Percentiles rank a stretch among this genome's conserved stretches.
Conservation (phyloP, 768 basidiomycete genomes). For the Leccinellum albellum region DNA sequence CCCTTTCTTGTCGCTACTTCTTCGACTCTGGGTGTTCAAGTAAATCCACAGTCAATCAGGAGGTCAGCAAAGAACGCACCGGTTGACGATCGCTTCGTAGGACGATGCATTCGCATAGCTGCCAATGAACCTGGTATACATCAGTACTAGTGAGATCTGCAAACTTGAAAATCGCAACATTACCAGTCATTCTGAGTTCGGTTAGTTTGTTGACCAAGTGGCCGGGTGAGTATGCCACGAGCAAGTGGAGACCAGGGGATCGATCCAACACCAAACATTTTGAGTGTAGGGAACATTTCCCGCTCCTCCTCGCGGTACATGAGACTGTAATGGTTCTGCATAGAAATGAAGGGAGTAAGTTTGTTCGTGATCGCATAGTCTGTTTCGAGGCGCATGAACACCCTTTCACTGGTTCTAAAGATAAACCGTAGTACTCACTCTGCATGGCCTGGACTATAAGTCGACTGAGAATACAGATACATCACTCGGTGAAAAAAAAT, state of each 20-base stretch:
- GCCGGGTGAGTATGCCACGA: slow-evolving; percentile 35
- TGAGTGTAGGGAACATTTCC: slow-evolving; percentile 53
- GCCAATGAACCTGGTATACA: slow-evolving; percentile 18
- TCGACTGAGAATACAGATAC: background rate
- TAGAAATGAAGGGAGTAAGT: slow-evolving; percentile 55
- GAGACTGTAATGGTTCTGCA: slow-evolving; percentile 60
- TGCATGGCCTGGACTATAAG: slow-evolving; percentile 39
- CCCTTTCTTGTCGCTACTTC: slow-evolving; percentile 36
- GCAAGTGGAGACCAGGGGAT: slow-evolving; percentile 46
- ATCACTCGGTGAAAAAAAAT: background rate
- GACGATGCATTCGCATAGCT: slow-evolving; percentile 24
- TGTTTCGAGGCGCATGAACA: slow-evolving; percentile 10
- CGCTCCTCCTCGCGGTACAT: slow-evolving; percentile 60
- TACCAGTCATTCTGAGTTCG: slow-evolving; percentile 26
- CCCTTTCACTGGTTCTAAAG: background rate
- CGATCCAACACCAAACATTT: slow-evolving; percentile 42
- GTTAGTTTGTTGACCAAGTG: slow-evolving; percentile 29
- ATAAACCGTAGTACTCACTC: slow-evolving; percentile 20
- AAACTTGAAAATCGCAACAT: background rate
- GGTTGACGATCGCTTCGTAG: slow-evolving; percentile 26
- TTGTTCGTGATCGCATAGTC: slow-evolving; percentile 41
- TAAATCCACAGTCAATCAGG: background rate
- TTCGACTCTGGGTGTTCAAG: slow-evolving; percentile 30
- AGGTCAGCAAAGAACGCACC: slow-evolving; percentile 9
- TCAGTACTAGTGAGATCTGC: slow-evolving; percentile 6